Conservation (phyloP, 495 filamentous ascomycete species). For the Penicillium tannophilum region DNA sequence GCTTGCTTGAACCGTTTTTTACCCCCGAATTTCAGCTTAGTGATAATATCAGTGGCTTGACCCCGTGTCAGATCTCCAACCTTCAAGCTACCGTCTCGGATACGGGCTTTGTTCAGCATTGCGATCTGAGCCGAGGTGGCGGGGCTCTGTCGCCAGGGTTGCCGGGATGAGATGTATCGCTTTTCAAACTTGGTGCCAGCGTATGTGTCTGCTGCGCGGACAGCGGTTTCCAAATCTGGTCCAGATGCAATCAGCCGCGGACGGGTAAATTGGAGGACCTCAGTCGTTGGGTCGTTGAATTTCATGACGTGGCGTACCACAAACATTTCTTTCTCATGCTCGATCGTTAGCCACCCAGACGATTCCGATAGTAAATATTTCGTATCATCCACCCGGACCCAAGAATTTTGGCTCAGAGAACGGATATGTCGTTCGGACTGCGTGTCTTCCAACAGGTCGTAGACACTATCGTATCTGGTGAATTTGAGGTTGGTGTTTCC, state of each 20-base stretch:
- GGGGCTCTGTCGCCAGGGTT: constrained; percentile 66
- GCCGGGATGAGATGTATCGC: constrained; percentile 55
- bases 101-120: constrained; percentile 69
- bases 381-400: constrained; percentile 71
- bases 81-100: constrained; percentile 56
- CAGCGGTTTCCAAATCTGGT: constrained; percentile 65
- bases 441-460: constrained; percentile 84
- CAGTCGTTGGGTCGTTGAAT: constrained; percentile 28
- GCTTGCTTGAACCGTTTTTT: constrained; percentile 65
- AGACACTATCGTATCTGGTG: constrained; percentile 85
- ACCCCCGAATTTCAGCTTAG: constrained; percentile 82
- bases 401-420: constrained; percentile 68
- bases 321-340: constrained; percentile 40
- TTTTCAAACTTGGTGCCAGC: constrained; percentile 63
- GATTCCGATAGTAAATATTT: constrained; percentile 64
- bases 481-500: constrained; percentile 54
- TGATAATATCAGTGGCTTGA: constrained; percentile 88
- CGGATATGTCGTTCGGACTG: constrained; percentile 77
- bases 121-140: constrained; percentile 71
- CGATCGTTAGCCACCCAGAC: constrained; percentile 60
- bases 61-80: constrained; percentile 69
- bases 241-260: constrained; percentile 66
- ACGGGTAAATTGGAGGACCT: constrained; percentile 50
- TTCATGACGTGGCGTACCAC: constrained; percentile 37
- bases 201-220: constrained; percentile 82